Percentiles rank a stretch among this genome's conserved stretches.
phyloP scores from a whole-genome alignment of 177 flowering plant genomes.

The Vitis hybrid region DNA sequence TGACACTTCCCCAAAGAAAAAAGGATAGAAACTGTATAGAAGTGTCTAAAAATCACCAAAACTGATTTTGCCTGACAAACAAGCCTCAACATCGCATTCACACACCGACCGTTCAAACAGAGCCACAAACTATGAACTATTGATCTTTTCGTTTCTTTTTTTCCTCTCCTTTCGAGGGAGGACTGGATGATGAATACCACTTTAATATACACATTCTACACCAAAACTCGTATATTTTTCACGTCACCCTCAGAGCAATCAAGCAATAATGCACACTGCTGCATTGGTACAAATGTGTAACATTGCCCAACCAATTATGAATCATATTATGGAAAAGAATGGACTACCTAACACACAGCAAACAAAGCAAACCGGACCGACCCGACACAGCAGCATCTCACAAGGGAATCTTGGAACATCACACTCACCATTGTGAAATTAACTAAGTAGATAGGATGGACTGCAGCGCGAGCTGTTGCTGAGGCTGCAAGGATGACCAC shows the following conservation, averaged over 20 bases:
- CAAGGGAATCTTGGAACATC: not conserved
- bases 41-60: too few species aligned
- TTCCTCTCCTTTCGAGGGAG: too few species aligned
- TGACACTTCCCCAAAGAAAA: too few species aligned
- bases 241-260: slow-evolving; percentile 23
- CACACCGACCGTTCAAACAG: too few species aligned
- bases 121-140: too few species aligned
- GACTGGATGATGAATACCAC: slow-evolving; percentile 1
- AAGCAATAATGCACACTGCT: slow-evolving; percentile 21
- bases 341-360: slow-evolving; percentile 19
- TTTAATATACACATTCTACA: slow-evolving; percentile 55
- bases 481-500: slow-evolving; percentile 92
- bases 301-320: slow-evolving; percentile 17
- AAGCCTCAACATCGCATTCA: too few species aligned
- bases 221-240: slow-evolving; percentile 10
- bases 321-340: slow-evolving; percentile 43
- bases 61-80: too few species aligned
- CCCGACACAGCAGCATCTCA: slow-evolving; percentile 1
- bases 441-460: slow-evolving; percentile 75
- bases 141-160: too few species aligned
- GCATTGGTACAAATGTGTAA: not conserved
- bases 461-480: slow-evolving; percentile 90
- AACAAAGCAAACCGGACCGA: not conserved
- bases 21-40: too few species aligned
- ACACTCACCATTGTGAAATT: too few species aligned